Conservation (phyloP, 1,139 yeast species). For the Sugiyamaella japonica region DNA sequence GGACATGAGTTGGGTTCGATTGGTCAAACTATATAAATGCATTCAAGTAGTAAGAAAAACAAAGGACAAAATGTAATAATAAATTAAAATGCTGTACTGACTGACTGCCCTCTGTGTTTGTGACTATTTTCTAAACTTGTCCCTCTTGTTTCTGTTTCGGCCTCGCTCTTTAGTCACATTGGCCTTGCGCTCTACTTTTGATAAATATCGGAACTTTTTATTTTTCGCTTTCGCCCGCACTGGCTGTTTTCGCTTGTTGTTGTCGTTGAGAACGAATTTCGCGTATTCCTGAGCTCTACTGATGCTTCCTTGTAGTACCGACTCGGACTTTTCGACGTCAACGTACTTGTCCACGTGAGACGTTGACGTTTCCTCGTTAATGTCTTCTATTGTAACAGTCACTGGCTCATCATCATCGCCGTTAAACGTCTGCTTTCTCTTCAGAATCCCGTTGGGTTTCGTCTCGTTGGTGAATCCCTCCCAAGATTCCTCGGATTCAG, state of each 20-base stretch:
- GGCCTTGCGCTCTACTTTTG: slow-evolving; percentile 72
- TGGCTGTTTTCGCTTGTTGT: slow-evolving; percentile 28
- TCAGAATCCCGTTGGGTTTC: slow-evolving; percentile 50
- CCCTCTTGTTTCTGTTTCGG: slow-evolving; percentile 12
- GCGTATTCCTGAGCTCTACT: slow-evolving; percentile 40
- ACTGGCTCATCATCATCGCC: slow-evolving; percentile 34
- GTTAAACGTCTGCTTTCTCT: slow-evolving; percentile 57
- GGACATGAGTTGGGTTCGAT: slow-evolving; percentile 14
- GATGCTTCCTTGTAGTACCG: slow-evolving; percentile 41
- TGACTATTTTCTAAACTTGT: slow-evolving; percentile 10
- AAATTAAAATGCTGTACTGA: slow-evolving; percentile 2
- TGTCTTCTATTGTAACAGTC: slow-evolving; percentile 37
- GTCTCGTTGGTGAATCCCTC: slow-evolving; percentile 38
- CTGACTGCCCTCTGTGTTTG: slow-evolving; percentile 2
- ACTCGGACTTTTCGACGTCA: slow-evolving; percentile 36
- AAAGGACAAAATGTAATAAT: not conserved
- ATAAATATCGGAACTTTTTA: slow-evolving; percentile 81
- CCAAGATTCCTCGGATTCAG: slow-evolving; percentile 35
- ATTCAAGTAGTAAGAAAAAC: not conserved
- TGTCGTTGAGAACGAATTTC: slow-evolving; percentile 28
- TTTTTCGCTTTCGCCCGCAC: slow-evolving; percentile 38
- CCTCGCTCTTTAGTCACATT: slow-evolving; percentile 49
- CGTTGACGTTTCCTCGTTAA: slow-evolving; percentile 22
- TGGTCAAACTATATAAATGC: not conserved
- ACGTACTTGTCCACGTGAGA: slow-evolving; percentile 32